Conservation (phyloP, 2,329 filamentous ascomycete species). For the Cytospora leucostoma region DNA sequence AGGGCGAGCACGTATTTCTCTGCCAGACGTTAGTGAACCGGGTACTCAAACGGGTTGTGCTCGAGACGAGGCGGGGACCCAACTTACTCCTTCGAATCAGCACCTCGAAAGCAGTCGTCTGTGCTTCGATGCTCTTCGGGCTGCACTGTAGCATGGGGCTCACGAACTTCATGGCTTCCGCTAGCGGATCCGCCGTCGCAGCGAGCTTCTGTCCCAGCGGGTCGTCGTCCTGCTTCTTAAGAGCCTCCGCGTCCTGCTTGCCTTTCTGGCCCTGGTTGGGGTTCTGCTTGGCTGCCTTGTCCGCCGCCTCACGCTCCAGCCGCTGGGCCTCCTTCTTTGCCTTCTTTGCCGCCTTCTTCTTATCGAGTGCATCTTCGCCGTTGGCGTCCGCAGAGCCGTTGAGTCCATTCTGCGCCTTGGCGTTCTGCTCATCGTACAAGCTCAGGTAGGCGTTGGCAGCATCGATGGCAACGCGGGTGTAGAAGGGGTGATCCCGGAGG, state of each 20-base stretch:
- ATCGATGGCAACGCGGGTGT: slow-evolving; percentile 76
- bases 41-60: neutral
- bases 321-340: slow-evolving; percentile 71
- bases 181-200: slow-evolving; percentile 78
- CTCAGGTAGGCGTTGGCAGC: slow-evolving; percentile 80
- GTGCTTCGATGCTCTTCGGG: slow-evolving; percentile 77
- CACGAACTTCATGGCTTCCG: slow-evolving; percentile 86
- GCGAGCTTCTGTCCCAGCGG: slow-evolving; percentile 79
- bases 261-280: slow-evolving; percentile 73
- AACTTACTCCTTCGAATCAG: slow-evolving; percentile 78
- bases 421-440: slow-evolving; percentile 73
- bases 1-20: slow-evolving; percentile 87
- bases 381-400: slow-evolving; percentile 51
- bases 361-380: slow-evolving; percentile 64
- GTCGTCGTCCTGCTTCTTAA: slow-evolving; percentile 89
- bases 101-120: slow-evolving; percentile 87
- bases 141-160: slow-evolving; percentile 78
- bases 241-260: slow-evolving; percentile 57
- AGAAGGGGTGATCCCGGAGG: slow-evolving; percentile 90
- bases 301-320: slow-evolving; percentile 74
- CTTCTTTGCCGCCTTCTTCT: slow-evolving; percentile 88
- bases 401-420: slow-evolving; percentile 61
- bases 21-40: slow-evolving; percentile 41
- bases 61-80: slow-evolving; percentile 22
- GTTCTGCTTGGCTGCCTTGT: slow-evolving; percentile 77